A percentile compares a stretch with the other conserved stretches of the same genome.
Evolutionary conservation across 352 stramenopile genomes (phyloP).

Genomic region (Globisporangium emineosum): DNA sequence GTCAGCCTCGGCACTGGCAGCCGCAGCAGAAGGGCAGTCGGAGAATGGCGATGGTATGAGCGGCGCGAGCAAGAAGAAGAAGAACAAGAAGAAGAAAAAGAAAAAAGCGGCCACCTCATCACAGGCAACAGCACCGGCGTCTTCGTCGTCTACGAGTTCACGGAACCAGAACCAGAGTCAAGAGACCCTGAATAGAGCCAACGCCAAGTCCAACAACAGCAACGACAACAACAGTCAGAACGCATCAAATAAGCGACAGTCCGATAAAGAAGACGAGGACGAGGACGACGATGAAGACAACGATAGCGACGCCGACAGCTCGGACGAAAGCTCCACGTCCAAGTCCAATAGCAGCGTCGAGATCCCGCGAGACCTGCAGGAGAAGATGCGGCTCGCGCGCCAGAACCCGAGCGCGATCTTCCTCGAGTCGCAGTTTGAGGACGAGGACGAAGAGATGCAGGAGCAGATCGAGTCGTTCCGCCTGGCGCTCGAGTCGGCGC

Average conservation of each 20-base stretch:
- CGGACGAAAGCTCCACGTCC: constrained; percentile 3
- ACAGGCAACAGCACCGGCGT: background rate
- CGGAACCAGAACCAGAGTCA: background rate
- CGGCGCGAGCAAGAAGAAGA: constrained; percentile 49
- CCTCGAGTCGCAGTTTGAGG: constrained; percentile 77
- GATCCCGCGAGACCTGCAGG: constrained; percentile 33
- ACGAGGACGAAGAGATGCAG: constrained; percentile 75
- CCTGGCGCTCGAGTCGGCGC: constrained; percentile 68
- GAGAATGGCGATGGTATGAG: constrained; percentile 4
- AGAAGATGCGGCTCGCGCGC: constrained; percentile 62
- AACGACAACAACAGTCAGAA: background rate
- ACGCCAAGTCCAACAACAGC: background rate
- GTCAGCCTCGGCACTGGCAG: background rate
- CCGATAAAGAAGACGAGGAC: constrained; percentile 22
- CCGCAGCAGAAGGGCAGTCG: constrained; percentile 22
- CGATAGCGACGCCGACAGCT: constrained; percentile 9
- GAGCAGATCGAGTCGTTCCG: constrained; percentile 78
- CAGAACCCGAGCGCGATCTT: constrained; percentile 81
- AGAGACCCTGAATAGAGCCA: constrained; percentile 9
- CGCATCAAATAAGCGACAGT: background rate
- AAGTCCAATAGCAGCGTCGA: constrained; percentile 11
- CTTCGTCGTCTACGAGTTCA: background rate
- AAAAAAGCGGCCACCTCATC: constrained; percentile 37
- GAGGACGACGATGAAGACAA: constrained; percentile 14
- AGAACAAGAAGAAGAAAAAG: constrained; percentile 69